Evolutionary conservation across 1,284 basidiomycete genomes (phyloP).

Genomic region (Cystobasidium pallidum): DNA sequence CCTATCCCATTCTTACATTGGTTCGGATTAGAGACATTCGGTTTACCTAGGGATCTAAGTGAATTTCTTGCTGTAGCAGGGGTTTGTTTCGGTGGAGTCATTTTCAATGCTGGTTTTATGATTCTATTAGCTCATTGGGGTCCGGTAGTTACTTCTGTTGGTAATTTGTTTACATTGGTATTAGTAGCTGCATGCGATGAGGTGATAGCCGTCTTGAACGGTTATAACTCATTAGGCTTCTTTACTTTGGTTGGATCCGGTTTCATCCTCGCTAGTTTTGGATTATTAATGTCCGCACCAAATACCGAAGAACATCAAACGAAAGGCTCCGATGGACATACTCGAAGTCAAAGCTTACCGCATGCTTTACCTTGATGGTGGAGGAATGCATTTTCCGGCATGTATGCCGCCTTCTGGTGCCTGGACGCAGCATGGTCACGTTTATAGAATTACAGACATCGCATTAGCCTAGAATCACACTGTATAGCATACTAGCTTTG

Average conservation of each 20-base stretch:
- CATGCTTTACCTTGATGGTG: not conserved
- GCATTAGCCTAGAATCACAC: too few species aligned
- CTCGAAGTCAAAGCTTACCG: conserved; percentile 25
- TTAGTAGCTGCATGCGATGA: conserved; percentile 73
- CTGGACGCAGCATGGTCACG: too few species aligned
- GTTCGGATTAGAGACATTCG: conserved; percentile 65
- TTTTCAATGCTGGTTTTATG: conserved; percentile 79
- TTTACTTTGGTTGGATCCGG: conserved; percentile 70
- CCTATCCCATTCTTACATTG: conserved; percentile 70
- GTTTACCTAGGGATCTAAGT: conserved; percentile 61
- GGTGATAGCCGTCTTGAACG: conserved; percentile 61
- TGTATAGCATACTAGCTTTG: too few species aligned
- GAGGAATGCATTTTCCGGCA: not conserved
- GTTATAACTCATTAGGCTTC: conserved; percentile 64
- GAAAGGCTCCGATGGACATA: conserved; percentile 1
- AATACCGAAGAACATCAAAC: not conserved
- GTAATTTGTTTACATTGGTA: conserved; percentile 78
- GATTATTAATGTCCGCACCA: conserved; percentile 60
- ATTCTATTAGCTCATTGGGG: conserved; percentile 79
- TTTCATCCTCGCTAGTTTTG: conserved; percentile 72
- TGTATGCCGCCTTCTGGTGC: too few species aligned
- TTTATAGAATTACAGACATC: too few species aligned
- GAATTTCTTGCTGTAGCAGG: conserved; percentile 64
- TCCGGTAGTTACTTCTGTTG: conserved; percentile 74
- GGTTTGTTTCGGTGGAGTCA: conserved; percentile 67